A percentile compares a stretch with the other conserved stretches of the same genome.
These are phyloP conservation scores for Lavandula angustifolia DNA, from an alignment of 257 asterid species.

Conservation along the genomic window DNA sequence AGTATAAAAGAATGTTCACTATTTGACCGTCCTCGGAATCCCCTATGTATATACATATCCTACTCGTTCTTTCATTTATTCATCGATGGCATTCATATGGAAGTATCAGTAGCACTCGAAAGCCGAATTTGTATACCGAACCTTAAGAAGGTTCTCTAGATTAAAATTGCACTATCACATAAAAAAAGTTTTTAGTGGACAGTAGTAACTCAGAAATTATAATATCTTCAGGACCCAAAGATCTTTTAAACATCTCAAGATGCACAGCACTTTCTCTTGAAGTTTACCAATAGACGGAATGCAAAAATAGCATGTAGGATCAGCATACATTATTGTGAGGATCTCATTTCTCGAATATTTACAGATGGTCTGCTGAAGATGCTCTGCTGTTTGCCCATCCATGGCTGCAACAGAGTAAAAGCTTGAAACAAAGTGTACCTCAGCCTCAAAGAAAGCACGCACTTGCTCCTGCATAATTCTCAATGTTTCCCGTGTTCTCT, in stretches of 20 bases:
- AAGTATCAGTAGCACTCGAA: constrained; percentile 11
- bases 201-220: neutral
- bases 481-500: constrained; percentile 78
- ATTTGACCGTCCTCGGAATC: neutral
- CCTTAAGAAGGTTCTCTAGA: neutral
- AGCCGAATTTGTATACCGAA: neutral
- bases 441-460: constrained; percentile 69
- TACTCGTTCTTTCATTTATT: neutral
- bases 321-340: constrained; percentile 66
- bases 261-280: neutral
- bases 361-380: constrained; percentile 66
- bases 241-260: constrained; percentile 9
- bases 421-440: constrained; percentile 78
- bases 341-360: constrained; percentile 69
- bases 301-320: constrained; percentile 19
- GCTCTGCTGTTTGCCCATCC: constrained; percentile 98
- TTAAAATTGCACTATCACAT: neutral
- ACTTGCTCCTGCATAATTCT: constrained; percentile 87
- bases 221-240: neutral
- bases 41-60: neutral
- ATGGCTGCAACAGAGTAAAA: constrained; percentile 93
- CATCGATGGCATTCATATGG: neutral
- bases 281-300: constrained; percentile 12
- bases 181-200: neutral
- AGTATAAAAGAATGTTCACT: constrained; percentile 1